phyloP scores from a whole-genome alignment of 2,329 filamentous ascomycete genomes.

The Pseudogymnoascus destructans region DNA sequence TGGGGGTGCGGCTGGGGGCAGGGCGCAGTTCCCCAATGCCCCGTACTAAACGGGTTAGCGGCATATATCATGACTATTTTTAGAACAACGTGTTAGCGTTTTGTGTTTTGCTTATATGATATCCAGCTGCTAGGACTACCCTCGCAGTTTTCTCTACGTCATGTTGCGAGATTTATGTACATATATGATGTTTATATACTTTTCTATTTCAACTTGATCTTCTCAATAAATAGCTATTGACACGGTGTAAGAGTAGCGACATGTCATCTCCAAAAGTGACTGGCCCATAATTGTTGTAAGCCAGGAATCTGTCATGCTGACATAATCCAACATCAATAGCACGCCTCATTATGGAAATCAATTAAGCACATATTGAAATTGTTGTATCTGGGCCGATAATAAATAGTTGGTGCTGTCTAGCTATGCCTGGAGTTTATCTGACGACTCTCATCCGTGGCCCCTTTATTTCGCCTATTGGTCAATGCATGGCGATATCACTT shows the following conservation, averaged over 20 bases:
- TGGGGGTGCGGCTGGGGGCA: neutral
- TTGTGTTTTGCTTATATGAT: constrained; percentile 1
- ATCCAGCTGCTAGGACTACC: neutral
- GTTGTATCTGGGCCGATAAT: neutral
- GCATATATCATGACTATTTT: constrained; percentile 4
- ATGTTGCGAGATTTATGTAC: neutral
- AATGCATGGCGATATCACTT: constrained; percentile 7
- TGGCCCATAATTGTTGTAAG: neutral
- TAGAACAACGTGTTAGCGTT: neutral
- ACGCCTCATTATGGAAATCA: neutral
- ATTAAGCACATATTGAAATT: neutral
- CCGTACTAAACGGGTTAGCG: neutral
- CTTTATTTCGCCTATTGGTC: constrained; percentile 1
- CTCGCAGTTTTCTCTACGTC: neutral
- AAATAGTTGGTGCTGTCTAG: neutral
- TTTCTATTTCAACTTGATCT: neutral
- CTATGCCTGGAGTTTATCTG: neutral
- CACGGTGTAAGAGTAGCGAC: constrained; percentile 36
- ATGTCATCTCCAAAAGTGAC: neutral
- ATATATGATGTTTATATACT: constrained; percentile 1
- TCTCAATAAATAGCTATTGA: constrained; percentile 77
- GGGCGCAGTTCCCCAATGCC: neutral
- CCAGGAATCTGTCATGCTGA: neutral
- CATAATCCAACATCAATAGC: neutral
- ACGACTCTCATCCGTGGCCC: neutral